phyloP scores from a whole-genome alignment of 2,329 filamentous ascomycete genomes.

The Penicillium sumatraense region DNA sequence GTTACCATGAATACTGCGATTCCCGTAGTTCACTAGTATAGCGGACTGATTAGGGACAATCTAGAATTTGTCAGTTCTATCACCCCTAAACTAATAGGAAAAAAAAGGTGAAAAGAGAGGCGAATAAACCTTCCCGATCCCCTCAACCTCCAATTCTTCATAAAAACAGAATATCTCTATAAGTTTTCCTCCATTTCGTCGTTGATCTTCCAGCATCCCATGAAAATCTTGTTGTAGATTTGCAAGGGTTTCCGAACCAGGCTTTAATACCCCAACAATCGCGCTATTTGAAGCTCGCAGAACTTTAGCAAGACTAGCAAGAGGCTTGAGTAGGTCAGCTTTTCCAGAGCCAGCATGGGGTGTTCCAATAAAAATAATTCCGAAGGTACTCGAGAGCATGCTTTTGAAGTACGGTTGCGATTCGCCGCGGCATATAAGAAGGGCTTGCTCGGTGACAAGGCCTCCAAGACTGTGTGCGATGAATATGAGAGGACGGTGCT shows the following conservation, averaged over 20 bases:
- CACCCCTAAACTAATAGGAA: no score
- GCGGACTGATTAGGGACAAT: conserved; percentile 16
- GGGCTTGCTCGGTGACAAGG: conserved; percentile 27
- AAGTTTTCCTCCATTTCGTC: background rate
- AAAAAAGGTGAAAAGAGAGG: no score
- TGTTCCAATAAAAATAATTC: conserved; percentile 44
- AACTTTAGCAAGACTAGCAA: conserved; percentile 1
- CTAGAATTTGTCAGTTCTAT: background rate
- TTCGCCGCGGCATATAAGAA: background rate
- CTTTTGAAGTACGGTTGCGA: background rate
- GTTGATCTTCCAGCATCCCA: conserved; percentile 5
- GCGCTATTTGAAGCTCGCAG: conserved; percentile 1
- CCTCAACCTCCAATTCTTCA: conserved; percentile 9
- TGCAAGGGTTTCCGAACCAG: conserved; percentile 1
- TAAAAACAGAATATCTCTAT: conserved; percentile 17
- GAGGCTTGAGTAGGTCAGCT: conserved; percentile 6
- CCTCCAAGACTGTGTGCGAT: conserved; percentile 36
- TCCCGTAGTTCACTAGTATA: conserved; percentile 7
- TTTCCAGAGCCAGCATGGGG: conserved; percentile 37
- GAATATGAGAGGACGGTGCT: conserved; percentile 30
- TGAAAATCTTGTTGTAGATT: conserved; percentile 14
- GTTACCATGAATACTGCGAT: conserved; percentile 8
- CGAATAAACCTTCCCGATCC: conserved; percentile 8
- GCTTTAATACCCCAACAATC: background rate
- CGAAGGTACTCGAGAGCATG: conserved; percentile 24